A percentile compares a stretch with the other conserved stretches of the same genome.
These are phyloP conservation scores for Breviolum minutum DNA, from an alignment of 73 alveolate genomes.

Conservation along the genomic window DNA sequence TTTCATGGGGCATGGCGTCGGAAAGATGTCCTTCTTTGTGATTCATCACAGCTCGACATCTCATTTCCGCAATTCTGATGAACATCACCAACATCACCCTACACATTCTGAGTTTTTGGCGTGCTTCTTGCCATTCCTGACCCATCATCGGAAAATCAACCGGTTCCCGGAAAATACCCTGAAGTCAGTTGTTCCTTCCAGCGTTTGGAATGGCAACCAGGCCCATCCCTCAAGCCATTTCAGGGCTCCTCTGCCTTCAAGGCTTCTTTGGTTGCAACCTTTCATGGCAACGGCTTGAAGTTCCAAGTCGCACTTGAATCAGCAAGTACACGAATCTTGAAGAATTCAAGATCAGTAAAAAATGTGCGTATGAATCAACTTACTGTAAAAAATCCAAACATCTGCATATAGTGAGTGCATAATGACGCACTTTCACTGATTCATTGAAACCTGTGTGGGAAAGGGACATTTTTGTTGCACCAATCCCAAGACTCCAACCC, in stretches of 20 bases:
- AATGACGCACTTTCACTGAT: no score
- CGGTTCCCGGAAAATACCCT: neutral
- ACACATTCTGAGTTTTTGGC: neutral
- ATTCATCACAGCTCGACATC: no score
- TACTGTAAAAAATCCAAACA: neutral
- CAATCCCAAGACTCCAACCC: no score
- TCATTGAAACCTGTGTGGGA: no score
- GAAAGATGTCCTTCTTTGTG: no score
- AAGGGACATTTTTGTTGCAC: no score
- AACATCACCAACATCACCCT: neutral
- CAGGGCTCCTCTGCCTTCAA: conserved; percentile 10
- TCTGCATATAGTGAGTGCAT: neutral
- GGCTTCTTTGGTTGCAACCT: conserved; percentile 72
- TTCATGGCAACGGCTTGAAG: neutral
- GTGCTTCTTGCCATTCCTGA: conserved; percentile 8
- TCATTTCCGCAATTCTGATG: no score
- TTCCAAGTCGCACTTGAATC: neutral
- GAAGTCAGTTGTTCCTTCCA: no score
- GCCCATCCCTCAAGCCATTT: neutral
- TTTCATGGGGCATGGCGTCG: no score
- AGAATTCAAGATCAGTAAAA: neutral
- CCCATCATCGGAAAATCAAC: neutral
- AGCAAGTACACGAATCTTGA: neutral
- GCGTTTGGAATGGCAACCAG: no score
- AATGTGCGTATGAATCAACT: no score